Conservation (phyloP, 2,329 filamentous ascomycete species). For the Dendryphion nanum region DNA sequence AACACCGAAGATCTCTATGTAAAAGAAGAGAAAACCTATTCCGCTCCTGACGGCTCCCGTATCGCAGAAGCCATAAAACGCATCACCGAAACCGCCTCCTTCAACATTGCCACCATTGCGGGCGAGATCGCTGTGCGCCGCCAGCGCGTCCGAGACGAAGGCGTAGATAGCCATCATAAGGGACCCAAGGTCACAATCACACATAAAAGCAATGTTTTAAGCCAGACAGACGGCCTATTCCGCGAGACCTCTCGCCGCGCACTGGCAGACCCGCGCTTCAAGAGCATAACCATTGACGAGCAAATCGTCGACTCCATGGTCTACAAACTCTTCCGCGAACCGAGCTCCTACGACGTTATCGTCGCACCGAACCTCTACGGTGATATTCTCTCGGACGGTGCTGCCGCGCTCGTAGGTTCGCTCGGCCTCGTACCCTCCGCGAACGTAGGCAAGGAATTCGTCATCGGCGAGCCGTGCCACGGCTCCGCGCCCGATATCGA, state of each 20-base stretch:
- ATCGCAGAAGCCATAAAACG: slow-evolving; percentile 98
- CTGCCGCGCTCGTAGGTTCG: slow-evolving; percentile 87
- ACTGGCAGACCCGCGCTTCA: slow-evolving; percentile 65
- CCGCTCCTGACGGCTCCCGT: slow-evolving; percentile 69
- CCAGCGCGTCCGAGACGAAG: slow-evolving; percentile 70
- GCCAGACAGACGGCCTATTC: slow-evolving; percentile 95
- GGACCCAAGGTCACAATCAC: slow-evolving; percentile 87
- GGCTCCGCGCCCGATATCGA: slow-evolving; percentile 94
- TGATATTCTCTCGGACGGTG: slow-evolving; percentile 93
- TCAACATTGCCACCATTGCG: slow-evolving; percentile 86
- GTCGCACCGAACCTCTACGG: slow-evolving; percentile 97
- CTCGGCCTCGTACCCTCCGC: slow-evolving; percentile 91
- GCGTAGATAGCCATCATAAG: slow-evolving; percentile 59
- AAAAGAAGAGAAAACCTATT: slow-evolving; percentile 87
- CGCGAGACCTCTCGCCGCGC: slow-evolving; percentile 73
- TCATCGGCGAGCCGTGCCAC: slow-evolving; percentile 97
- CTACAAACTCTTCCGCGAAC: slow-evolving; percentile 98
- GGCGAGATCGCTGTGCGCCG: slow-evolving; percentile 89
- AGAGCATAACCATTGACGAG: slow-evolving; percentile 72
- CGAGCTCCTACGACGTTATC: slow-evolving; percentile 92
- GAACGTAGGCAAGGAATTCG: slow-evolving; percentile 91
- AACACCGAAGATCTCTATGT: slow-evolving; percentile 99
- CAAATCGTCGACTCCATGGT: slow-evolving; percentile 99
- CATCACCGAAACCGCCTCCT: slow-evolving; percentile 81
- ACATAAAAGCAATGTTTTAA: slow-evolving; percentile 97